A percentile compares a stretch with the other conserved stretches of the same genome.
phyloP scores from a whole-genome alignment of 2,329 filamentous ascomycete species.

The Escovopsis sp. region DNA sequence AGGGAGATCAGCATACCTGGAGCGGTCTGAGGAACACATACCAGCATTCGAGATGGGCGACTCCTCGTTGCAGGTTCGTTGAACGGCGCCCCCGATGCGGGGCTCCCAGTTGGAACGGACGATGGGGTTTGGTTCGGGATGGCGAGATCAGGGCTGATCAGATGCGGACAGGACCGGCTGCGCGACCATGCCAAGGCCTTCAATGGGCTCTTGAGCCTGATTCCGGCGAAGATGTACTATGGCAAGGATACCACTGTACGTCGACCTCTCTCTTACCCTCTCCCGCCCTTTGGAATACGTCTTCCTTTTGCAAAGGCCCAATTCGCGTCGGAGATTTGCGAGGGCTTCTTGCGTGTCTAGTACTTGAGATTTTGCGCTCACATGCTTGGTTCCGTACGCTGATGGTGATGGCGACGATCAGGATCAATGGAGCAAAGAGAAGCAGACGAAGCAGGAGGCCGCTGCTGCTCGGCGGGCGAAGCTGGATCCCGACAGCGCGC shows the following conservation, averaged over 20 bases:
- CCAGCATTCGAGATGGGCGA: slow-evolving; percentile 22
- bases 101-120: not conserved
- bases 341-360: too few species aligned
- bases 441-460: slow-evolving; percentile 85
- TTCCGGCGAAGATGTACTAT: slow-evolving; percentile 83
- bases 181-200: slow-evolving; percentile 57
- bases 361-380: too few species aligned
- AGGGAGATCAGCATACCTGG: not conserved
- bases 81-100: slow-evolving; percentile 6
- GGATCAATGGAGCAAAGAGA: slow-evolving; percentile 89
- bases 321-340: too few species aligned
- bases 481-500: slow-evolving; percentile 72
- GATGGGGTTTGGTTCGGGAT: not conserved
- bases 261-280: slow-evolving; percentile 12
- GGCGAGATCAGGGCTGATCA: slow-evolving; percentile 5
- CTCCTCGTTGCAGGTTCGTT: slow-evolving; percentile 31
- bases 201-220: slow-evolving; percentile 72
- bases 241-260: slow-evolving; percentile 70
- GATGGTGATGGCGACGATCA: slow-evolving; percentile 18
- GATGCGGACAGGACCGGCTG: slow-evolving; percentile 33
- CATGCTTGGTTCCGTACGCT: not conserved
- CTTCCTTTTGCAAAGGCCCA: too few species aligned
- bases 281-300: not conserved
- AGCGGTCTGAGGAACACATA: too few species aligned
- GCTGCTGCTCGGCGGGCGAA: slow-evolving; percentile 73